Evolutionary conservation across 2,329 filamentous ascomycete genomes (phyloP), one percentile per base, ranked within the genome.

Genomic region (Blumeriella jaapii): DNA sequence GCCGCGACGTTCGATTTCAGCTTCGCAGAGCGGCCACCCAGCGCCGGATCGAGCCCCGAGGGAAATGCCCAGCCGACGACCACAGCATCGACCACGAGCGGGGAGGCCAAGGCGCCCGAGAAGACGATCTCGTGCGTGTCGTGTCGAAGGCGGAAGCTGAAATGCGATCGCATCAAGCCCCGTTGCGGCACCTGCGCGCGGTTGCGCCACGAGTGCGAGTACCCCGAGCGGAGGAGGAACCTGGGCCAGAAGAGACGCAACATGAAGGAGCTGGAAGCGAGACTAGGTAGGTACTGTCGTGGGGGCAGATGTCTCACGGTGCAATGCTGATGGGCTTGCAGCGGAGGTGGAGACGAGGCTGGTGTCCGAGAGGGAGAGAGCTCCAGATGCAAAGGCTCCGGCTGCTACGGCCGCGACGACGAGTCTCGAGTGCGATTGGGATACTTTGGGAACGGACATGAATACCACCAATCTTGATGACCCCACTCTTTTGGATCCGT

Each of bases 211-310:
- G 78, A 83, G 34, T 95, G 89, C 59, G 70, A 82, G 37, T 95
- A 93, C 58, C 87, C 93, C 42, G 84, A 93, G 60, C 82, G 86
- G 37, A 71, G 86, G 53, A 78, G 84, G 61, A 94, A 93, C 63
- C 83, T 84, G 36, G 82, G 84, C 4, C 80, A 83, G 13, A 94
- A 93, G 63, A 69, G 86, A 52, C 78, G 82, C 47, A 94, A 94
- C 58, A 87, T 94, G 42, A 91, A 82, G 62, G 80, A 91, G 55
- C 64, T 95, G 38, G 89, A 95, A 59, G 84, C 84, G 45, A 73
- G 89, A 53, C 63, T 95, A 55, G 82, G 83, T 91, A 73, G 46
- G 64, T 16, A 33, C 12, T 27, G 6, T 6, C n/a, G 19, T n/a
- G n/a, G n/a, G n/a, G n/a, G n/a, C n/a, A n/a, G n/a, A 19, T 25